Evolutionary conservation across 495 filamentous ascomycete species (phyloP).

Genomic region (Penicillium cosmopolitanum): DNA sequence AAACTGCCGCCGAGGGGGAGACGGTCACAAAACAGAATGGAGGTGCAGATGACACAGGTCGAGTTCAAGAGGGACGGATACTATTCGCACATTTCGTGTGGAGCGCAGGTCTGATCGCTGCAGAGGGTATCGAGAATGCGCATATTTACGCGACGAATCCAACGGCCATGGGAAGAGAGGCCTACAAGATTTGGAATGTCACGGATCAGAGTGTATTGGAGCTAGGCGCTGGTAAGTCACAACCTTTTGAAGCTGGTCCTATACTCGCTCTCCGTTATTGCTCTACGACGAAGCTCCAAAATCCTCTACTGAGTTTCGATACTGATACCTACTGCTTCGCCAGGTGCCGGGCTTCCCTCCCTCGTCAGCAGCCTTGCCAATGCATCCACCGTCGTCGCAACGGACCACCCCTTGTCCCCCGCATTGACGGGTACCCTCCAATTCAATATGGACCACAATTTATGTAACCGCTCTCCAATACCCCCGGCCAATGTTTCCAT

Average conservation of each 20-base stretch:
- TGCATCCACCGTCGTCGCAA: constrained; percentile 64
- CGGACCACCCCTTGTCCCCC: constrained; percentile 77
- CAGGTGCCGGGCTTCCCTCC: constrained; percentile 76
- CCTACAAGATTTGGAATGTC: constrained; percentile 50
- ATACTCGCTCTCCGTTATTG: neutral
- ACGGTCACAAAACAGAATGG: constrained; percentile 21
- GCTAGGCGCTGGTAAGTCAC: constrained; percentile 61
- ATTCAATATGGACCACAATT: constrained; percentile 62
- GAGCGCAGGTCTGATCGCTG: constrained; percentile 77
- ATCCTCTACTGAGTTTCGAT: neutral
- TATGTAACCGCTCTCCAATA: constrained; percentile 33
- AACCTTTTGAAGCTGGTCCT: neutral
- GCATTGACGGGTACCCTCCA: constrained; percentile 62
- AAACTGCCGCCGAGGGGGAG: constrained; percentile 16
- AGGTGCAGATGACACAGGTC: constrained; percentile 21
- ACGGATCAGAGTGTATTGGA: constrained; percentile 58
- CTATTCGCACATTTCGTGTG: constrained; percentile 86
- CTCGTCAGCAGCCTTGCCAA: constrained; percentile 67
- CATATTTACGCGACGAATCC: constrained; percentile 12
- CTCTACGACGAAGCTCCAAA: neutral
- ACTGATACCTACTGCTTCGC: neutral
- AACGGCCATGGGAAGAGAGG: constrained; percentile 13
- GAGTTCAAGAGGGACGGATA: constrained; percentile 57
- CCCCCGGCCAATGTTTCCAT: constrained; percentile 41
- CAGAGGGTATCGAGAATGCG: constrained; percentile 64